Base-by-base conservation (phyloP, 2,329 filamentous ascomycete genomes). In the Proliferodiscus dingleyae region DNA sequence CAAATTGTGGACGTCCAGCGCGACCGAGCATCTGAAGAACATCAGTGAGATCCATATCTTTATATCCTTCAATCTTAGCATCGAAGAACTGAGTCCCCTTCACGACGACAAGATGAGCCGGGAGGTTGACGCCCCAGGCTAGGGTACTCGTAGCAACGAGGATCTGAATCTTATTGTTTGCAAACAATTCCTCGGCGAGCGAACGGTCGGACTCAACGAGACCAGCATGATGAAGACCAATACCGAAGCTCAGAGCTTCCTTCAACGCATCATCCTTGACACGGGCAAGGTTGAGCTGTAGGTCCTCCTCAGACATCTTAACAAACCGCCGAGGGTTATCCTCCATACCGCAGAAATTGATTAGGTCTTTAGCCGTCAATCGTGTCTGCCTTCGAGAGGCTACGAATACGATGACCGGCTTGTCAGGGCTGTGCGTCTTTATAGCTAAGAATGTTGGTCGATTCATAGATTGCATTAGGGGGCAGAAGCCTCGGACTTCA, bases 401-500 rank as follows among this genome's bases (percentile, higher is more conserved):
- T 5, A 98, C 93, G 60, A 98, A 98, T 1, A 98, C 93, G 64
- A 98, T 98, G 7, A 97, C 93, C 0, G 93, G 93, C 66, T 98
- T 97, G 43, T 89, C 84, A 0, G 94, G 93, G 33, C 90, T 96
- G 67, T 98, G 94, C 9, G 84, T 89, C 66, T 98, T 96, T 66
- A 98, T 93, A 0, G 93, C 93, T 24, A 97, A 71, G 68, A 97
- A 98, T 0, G 93, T 96, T 2, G 93, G 93, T 5, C 93, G 79
- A 62, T 98, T 98, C 93, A 98, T 98, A 0, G 89, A 95, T 68
- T 97, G 91, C 93, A 98, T 98, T 54, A 98, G 69, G 0, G 93
- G 89, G 59, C 91, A 97, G 71, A 98, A 98, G 0, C 93, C 93
- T 49, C 91, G 80, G 56, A 93, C 85, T 61, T 97, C 89, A 0